phyloP scores from a whole-genome alignment of 306 rosid species.

The Lablab purpureus region DNA sequence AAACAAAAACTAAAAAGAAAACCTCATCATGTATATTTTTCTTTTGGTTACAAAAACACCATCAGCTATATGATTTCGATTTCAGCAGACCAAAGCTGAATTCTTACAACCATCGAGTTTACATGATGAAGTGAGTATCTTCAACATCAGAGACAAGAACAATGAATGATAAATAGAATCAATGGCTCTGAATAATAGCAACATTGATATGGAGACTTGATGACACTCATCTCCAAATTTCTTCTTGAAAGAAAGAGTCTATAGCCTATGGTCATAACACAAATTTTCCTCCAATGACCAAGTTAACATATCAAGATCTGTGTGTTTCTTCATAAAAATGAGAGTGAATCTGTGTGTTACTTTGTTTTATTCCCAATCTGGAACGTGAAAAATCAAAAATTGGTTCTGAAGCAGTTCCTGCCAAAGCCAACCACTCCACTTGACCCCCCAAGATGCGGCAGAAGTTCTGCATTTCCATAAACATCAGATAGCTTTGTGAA shows the following conservation, averaged over 20 bases:
- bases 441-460: background rate
- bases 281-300: constrained; percentile 14
- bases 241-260: constrained; percentile 33
- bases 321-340: constrained; percentile 2
- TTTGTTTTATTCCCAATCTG: constrained; percentile 36
- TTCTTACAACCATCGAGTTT: background rate
- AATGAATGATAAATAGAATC: background rate
- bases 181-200: constrained; percentile 5
- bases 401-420: constrained; percentile 30
- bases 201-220: background rate
- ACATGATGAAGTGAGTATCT: background rate
- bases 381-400: constrained; percentile 18
- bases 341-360: constrained; percentile 7
- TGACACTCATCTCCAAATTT: background rate
- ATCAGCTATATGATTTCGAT: background rate
- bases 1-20: too few relatives aligned
- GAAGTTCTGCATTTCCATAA: constrained; percentile 16
- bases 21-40: too few relatives aligned
- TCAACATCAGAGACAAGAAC: background rate
- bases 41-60: background rate
- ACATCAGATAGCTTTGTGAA: background rate
- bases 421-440: constrained; percentile 11
- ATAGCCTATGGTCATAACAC: constrained; percentile 4
- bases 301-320: background rate
- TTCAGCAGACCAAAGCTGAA: constrained; percentile 1